phyloP scores from a whole-genome alignment of 768 basidiomycete genomes.

The Amanita thiersii region DNA sequence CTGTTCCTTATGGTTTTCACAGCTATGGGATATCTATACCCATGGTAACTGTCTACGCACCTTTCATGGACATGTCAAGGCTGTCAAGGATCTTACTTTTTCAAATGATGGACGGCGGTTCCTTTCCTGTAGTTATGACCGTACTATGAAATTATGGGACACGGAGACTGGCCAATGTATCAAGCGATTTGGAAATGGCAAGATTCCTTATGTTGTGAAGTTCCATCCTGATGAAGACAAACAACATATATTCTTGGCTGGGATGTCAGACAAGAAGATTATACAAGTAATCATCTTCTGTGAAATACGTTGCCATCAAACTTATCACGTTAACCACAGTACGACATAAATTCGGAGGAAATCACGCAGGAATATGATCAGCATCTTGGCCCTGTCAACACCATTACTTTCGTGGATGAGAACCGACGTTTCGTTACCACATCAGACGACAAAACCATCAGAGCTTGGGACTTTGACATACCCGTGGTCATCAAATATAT shows the following conservation, averaged over 20 bases:
- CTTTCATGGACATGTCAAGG: conserved; percentile 94
- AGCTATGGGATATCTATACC: conserved; percentile 98
- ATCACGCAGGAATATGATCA: conserved; percentile 99
- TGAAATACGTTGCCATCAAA: background rate
- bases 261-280: conserved; percentile 99
- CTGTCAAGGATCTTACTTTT: conserved; percentile 94
- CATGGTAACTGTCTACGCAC: conserved; percentile 95
- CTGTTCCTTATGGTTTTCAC: conserved; percentile 7
- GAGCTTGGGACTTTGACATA: conserved; percentile 99
- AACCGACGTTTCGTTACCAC: conserved; percentile 97
- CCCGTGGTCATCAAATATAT: conserved; percentile 99
- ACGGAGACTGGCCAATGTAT: conserved; percentile 98
- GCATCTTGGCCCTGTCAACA: conserved; percentile 96
- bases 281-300: conserved; percentile 62
- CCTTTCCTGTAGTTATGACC: conserved; percentile 90
- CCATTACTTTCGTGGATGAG: conserved; percentile 98
- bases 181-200: conserved; percentile 95
- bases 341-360: conserved; percentile 91
- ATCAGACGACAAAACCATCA: conserved; percentile 97
- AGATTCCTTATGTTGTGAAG: conserved; percentile 90
- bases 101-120: conserved; percentile 89
- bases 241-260: conserved; percentile 92
- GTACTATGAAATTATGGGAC: conserved; percentile 98
- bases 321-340: conserved; percentile 42
- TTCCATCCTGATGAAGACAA: conserved; percentile 98